Base-by-base conservation (phyloP, 495 filamentous ascomycete species). In the Podospora didyma region DNA sequence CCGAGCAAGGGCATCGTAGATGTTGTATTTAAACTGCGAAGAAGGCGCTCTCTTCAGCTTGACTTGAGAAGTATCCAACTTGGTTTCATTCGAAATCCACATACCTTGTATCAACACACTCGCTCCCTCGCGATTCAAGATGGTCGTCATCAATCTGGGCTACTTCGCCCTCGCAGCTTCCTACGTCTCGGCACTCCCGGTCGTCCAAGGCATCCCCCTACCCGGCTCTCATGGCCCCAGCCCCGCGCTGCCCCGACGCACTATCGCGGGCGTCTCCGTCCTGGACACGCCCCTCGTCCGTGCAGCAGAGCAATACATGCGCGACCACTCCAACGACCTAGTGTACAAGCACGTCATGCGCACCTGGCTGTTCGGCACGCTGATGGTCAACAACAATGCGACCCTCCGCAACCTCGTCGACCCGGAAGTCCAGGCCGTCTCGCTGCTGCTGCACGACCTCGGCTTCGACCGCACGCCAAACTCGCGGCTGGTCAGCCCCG, bases 321-420 rank as follows among this genome's bases (percentile, higher is more conserved):
- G 69, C 26, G 41, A 61, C 3, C 66, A 77, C 63, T 56, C 59
- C 10, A 62, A 56, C 24, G 61, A 71, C 16, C 39, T 60, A 19
- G 54, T 65, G 4, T 81, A 73, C 70, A 79, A 82, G 60, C 80
- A 82, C 61, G 61, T 76, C 62, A 67, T 77, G 53, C 75, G 80
- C 28, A 65, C 69, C 28, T 76, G 67, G 61, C 72, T 79, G 56
- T 75, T 73, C 60, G 74, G 75, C 21, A 47, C 68, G 16, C 49
- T 74, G 23, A 71, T 79, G 31, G 62, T 75, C 26, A 48, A 55
- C 45, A 61, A 70, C 49, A 69, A 75, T 39, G 69, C 72, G 12
- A 64, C 61, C 1, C 63, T 76, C 22, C 54, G 53, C 54, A 49
- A 58, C 45, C 55, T 7, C 2, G 51, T 71, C 49, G 69, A 73